Percentiles rank a stretch among this genome's conserved stretches.
phyloP scores from a whole-genome alignment of 345 rosid species.

The Linum trigynum region DNA sequence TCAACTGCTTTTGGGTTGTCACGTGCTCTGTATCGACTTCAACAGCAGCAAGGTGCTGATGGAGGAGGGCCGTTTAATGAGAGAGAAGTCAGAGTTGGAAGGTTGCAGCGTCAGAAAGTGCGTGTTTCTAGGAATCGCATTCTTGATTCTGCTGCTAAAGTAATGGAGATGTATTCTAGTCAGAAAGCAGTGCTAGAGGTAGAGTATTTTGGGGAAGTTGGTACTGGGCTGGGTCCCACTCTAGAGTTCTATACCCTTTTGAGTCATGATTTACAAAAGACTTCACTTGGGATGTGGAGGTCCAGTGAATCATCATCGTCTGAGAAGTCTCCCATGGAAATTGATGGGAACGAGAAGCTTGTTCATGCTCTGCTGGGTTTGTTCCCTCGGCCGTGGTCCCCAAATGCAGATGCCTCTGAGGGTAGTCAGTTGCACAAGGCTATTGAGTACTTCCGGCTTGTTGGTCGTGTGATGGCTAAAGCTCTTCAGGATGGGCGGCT shows the following conservation, averaged over 20 bases:
- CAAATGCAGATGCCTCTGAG: slow-evolving; percentile 59
- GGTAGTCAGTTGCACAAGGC: slow-evolving; percentile 63
- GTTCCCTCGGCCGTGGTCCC: slow-evolving; percentile 94
- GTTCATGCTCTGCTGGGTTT: slow-evolving; percentile 81
- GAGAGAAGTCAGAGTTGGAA: slow-evolving; percentile 89
- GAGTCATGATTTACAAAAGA: slow-evolving; percentile 88
- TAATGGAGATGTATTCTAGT: slow-evolving; percentile 99
- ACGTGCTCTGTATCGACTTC: slow-evolving; percentile 91
- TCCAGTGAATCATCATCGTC: slow-evolving; percentile 42
- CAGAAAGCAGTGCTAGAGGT: slow-evolving; percentile 98
- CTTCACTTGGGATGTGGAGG: slow-evolving; percentile 88
- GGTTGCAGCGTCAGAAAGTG: slow-evolving; percentile 96
- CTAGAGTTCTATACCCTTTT: slow-evolving; percentile 93
- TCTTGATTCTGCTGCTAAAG: slow-evolving; percentile 97
- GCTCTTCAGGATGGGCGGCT: slow-evolving; percentile 99
- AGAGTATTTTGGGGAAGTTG: slow-evolving; percentile 99
- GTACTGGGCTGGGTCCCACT: slow-evolving; percentile 98
- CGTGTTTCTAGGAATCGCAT: slow-evolving; percentile 96
- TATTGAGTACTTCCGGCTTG: slow-evolving; percentile 69
- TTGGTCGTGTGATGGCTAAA: slow-evolving; percentile 97
- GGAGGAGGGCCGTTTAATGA: slow-evolving; percentile 75
- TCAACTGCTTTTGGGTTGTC: slow-evolving; percentile 99
- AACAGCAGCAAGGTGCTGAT: slow-evolving; percentile 99
- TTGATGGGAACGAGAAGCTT: slow-evolving; percentile 42
- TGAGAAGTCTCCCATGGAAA: slow-evolving; percentile 43